A percentile compares a stretch with the other conserved stretches of the same genome.
Conservation (phyloP, 2,329 filamentous ascomycete species). For the Rutstroemia sydowiana region DNA sequence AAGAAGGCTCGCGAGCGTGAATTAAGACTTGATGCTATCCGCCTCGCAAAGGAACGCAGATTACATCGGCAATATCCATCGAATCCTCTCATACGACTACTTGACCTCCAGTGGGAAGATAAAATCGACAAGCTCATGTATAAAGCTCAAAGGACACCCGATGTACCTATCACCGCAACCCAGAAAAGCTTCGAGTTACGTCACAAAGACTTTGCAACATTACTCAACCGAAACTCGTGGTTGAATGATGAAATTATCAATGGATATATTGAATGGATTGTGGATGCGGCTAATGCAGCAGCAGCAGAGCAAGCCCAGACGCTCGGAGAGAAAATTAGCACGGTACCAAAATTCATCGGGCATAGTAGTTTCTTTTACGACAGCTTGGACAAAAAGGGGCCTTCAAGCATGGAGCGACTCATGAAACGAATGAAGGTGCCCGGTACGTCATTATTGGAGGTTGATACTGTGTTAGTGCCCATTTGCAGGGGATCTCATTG, state of each 20-base stretch:
- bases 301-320: constrained; percentile 35
- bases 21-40: constrained; percentile 14
- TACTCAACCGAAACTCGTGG: constrained; percentile 54
- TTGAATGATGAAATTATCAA: constrained; percentile 74
- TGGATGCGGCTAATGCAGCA: constrained; percentile 49
- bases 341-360: constrained; percentile 52
- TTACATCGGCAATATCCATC: constrained; percentile 20
- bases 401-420: constrained; percentile 43
- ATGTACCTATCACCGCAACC: constrained; percentile 36
- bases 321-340: constrained; percentile 32
- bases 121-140: constrained; percentile 30
- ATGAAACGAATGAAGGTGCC: constrained; percentile 50
- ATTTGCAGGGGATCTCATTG: constrained; percentile 61
- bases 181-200: constrained; percentile 44
- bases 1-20: constrained; percentile 8
- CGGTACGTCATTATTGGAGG: constrained; percentile 54
- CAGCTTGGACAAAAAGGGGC: constrained; percentile 42
- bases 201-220: constrained; percentile 54
- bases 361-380: constrained; percentile 62
- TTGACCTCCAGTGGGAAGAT: constrained; percentile 35
- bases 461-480: constrained; percentile 63
- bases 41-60: constrained; percentile 22
- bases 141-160: constrained; percentile 18
- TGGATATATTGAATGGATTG: constrained; percentile 53
- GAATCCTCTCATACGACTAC: constrained; percentile 20